Evolutionary conservation across 495 filamentous ascomycete genomes (phyloP).

Genomic region (Penicillium manginii): DNA sequence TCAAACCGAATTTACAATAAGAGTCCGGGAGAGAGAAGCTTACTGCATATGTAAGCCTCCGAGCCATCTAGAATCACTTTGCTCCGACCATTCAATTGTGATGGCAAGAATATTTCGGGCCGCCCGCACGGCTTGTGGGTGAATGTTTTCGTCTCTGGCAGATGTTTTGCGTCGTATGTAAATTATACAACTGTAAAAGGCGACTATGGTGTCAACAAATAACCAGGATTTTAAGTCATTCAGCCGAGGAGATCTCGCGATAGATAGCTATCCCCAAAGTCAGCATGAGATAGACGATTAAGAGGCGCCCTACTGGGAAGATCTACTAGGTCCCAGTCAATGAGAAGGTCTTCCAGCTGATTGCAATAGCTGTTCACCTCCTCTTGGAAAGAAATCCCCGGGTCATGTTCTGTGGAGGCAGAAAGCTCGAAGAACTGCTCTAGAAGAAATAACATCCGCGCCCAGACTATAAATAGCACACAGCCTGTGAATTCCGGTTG

Average conservation of each 20-base stretch:
- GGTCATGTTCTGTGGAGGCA: not conserved
- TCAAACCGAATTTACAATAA: not conserved
- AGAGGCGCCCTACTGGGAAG: too few species aligned
- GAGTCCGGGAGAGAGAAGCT: too few species aligned
- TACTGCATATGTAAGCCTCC: not conserved
- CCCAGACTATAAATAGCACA: not conserved
- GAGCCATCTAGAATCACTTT: not conserved
- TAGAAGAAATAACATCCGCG: not conserved
- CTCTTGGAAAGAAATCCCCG: not conserved
- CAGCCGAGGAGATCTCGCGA: not conserved
- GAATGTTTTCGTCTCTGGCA: not conserved
- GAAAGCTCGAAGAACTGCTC: not conserved
- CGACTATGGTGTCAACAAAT: not conserved
- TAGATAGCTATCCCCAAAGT: not conserved
- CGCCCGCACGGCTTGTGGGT: not conserved
- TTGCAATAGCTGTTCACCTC: not conserved
- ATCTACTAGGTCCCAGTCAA: not conserved
- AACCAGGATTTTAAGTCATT: not conserved
- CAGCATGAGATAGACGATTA: not conserved
- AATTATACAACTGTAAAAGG: not conserved
- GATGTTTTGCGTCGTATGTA: not conserved
- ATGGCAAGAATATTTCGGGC: not conserved
- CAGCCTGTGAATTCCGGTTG: not conserved
- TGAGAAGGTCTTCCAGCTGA: not conserved
- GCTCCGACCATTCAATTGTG: not conserved